Base-by-base conservation (phyloP, 306 rosid genomes). In the Glycine latifolia region DNA sequence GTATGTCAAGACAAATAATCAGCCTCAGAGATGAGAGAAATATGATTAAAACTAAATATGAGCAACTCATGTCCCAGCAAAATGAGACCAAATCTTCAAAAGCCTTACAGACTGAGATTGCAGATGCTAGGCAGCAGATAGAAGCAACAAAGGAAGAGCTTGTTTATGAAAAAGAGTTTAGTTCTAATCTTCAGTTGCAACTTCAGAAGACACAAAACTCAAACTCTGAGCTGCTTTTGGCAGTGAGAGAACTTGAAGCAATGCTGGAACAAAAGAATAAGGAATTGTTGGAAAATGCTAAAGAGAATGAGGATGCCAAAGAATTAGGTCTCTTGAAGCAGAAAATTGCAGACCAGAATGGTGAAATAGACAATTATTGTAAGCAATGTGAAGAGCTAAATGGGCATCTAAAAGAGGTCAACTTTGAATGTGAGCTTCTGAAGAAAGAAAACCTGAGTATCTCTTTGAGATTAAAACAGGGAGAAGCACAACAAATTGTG, bases 371-470 rank as follows among this genome's bases (percentile, higher is more conserved):
- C 69, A 78, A 76, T 33, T 81, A 87, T 58, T 44, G 47, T 69
- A 89, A 83, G 76, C 89, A 89, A 79, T 80, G 58, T 48, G 94
- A 86, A 82, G 90, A 92, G 87, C 91, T 88, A 81, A 87, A 75
- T 53, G 83, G 67, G 86, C 84, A 84, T 62, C 83, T 92, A 81
- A 85, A 86, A 84, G 92, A 89, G 85, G 90, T 94, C 70, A 84
- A 71, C 33, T 81, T 53, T 68, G 92, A 88, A 73, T 80, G 87
- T 74, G 93, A 91, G 41, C 71, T 81, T 86, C 89, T 92, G 62
- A 90, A 87, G 92, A 90, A 87, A 86, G 96, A 93, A 78, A 93
- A 89, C 81, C 76, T 54, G 58, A 90, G 83, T 71, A 80, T 92
- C 56, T 88, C 94, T 81, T 53, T 78, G 90, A 89, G 86, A 87